Evolutionary conservation across 345 rosid species (phyloP), one percentile per base, ranked within the genome.

Genomic region (Cochlearia excelsa): DNA sequence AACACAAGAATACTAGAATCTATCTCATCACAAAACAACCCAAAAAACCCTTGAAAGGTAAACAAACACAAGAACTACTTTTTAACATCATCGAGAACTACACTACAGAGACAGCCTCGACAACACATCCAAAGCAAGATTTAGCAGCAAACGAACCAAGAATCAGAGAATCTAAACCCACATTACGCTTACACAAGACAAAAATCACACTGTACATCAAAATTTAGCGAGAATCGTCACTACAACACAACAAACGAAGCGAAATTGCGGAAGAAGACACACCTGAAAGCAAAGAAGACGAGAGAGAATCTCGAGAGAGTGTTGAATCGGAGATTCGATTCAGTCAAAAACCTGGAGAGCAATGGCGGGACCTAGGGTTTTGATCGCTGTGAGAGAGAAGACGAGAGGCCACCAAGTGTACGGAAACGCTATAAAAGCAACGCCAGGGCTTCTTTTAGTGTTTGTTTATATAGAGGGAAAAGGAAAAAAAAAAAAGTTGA

Each of bases 281-380:
- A 65, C 47, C 61, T 54, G 63, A 40, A 39, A 57, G 37, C 7
- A 34, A 52, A 43, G 67, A 51, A 16, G 23, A 16, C 23, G 23
- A 16, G 23, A 16, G 23, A 16, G 23, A 16, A 16, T 16, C 23
- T 16, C 23, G 45, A 26, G 33, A 48, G 41, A 30, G 50, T 7
- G 10, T 11, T 54, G 51, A 58, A 7, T 42, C 3, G 7, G 42
- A 72, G 70, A 6, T 33, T 23, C 28, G 57, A 47, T 3, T 3
- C 1, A 4, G 40, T 3, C 7, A 37, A 1, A 8, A 4, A 37
- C 7, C 40, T 16, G 23, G 23, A 16, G 23, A 37, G n/a, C 51
- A 49, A 57, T 54, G 76, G 77, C 65, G 70, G 33, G 68, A 35
- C 63, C 77, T 82, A 81, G 92, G 92, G 86, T 16, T 82, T 85